Base-by-base conservation (phyloP, 768 basidiomycete genomes). In the Suillus subluteus region DNA sequence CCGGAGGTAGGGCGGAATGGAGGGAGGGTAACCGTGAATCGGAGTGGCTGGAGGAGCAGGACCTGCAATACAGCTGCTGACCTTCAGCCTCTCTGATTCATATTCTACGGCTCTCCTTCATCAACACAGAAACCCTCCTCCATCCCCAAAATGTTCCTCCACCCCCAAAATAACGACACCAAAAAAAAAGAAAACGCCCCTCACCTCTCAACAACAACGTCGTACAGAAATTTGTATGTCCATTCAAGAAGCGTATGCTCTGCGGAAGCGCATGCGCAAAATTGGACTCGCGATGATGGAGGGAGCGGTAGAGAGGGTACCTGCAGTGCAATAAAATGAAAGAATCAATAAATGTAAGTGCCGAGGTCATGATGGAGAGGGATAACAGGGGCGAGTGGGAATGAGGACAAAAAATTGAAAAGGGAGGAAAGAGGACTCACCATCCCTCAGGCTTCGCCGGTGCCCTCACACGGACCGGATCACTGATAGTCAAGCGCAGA, bases 191-290 rank as follows among this genome's bases (percentile, higher is more conserved):
- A 35, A 6, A n/a, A 63, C 7, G 12, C 8, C 8, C 65, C 78
- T 13, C 67, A 81, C 83, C 84, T 68, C 89, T 82, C 38, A 96
- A 75, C 11, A 92, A 81, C 11, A 96, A 80, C 0, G 91, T 92
- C 1, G 95, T 96, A 69, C 93, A 94, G 76, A 95, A 96, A 73
- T 90, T 92, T 15, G 91, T 93, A 72, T 97, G 95, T 0, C 93
- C 94, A 52, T 82, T 86, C 67, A 96, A 82, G 83, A 96, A 91
- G 23, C 89, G 81, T 62, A 96, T 82, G 23, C 82, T 84, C 75
- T 96, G 94, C 0, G 94, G 91, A 1, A 92, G 80, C 1, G 85
- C 94, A 66, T 88, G 79, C 62, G 83, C 79, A 82, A 95, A 93
- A 79, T 96, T 96, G 48, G 86, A 87, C 78, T 97, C 94, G 54